Evolutionary conservation across 2,329 filamentous ascomycete species (phyloP), one percentile per base, ranked within the genome.

Genomic region (Colletotrichum sp.): DNA sequence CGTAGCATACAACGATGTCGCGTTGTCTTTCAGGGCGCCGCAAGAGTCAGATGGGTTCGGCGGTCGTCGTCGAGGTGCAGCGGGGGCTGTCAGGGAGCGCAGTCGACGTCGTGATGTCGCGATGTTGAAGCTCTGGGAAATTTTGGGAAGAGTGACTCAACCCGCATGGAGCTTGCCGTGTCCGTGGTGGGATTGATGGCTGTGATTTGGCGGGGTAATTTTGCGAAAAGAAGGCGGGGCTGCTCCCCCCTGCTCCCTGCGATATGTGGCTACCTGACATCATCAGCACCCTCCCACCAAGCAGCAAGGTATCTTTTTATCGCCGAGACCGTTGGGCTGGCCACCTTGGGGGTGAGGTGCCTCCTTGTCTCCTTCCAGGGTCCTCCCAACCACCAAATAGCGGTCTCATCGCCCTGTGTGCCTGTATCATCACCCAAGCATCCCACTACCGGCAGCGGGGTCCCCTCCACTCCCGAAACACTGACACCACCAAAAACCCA

Each of bases 381-480:
- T 71, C 60, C 60, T 39, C 68, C 69, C 52, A 28, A 63, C 61
- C 72, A 59, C 70, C 15, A 65, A 68, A 36, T 48, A 67, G 36
- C 30, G 36, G 68, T 72, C 55, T 72, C 72, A 72, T 57, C 69
- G 32, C 69, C 72, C 72, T 75, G 63, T 52, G 44, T 52, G 12
- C 44, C 72, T 75, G 72, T 68, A 60, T 67, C 55, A 44, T 59
- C 55, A 36, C 25, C 44, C 69, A 71, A 52, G 27, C 63, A 72
- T 73, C 32, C 73, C 70, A 73, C 73, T 75, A 75, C 73, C 69
- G 63, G 60, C 69, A 68, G 73, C 64, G 57, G 73, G 73, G 70
- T 68, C 73, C 73, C 73, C 73, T 75, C 73, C 70, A 68, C 64
- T 69, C 73, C 69, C 73, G 73, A 75, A 75, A 75, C 73, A 60